A percentile compares a stretch with the other conserved stretches of the same genome.
Conservation (phyloP, 768 basidiomycete genomes). For the Trametes meyenii region DNA sequence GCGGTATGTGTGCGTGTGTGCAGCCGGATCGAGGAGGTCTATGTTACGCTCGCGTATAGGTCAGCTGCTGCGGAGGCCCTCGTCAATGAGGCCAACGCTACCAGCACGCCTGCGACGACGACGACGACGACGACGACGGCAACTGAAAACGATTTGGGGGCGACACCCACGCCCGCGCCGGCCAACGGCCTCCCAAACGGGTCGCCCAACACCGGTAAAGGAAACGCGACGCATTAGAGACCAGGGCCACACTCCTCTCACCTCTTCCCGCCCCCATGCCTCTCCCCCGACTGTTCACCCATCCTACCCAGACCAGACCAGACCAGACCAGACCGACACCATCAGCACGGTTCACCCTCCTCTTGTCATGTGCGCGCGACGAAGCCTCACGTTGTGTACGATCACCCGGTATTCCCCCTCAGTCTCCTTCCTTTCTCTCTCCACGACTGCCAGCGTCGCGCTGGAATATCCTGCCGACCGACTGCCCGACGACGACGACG, state of each 20-base stretch:
- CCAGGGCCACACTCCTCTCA: background rate
- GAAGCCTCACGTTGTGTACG: background rate
- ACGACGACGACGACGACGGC: background rate
- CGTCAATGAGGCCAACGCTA: background rate
- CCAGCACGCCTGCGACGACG: background rate
- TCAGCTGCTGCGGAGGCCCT: constrained; percentile 8
- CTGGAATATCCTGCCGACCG: no score
- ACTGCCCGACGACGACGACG: background rate
- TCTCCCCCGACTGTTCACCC: background rate
- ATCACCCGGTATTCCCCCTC: background rate
- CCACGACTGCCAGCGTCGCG: background rate
- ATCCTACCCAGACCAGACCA: no score
- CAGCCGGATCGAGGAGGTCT: constrained; percentile 19
- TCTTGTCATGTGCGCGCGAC: background rate
- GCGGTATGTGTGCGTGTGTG: background rate
- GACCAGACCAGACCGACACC: no score
- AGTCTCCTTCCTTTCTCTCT: background rate
- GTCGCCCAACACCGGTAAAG: background rate
- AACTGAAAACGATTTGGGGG: background rate
- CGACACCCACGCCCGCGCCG: background rate
- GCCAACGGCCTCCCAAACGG: constrained; percentile 2
- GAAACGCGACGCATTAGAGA: background rate
- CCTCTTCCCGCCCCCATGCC: background rate
- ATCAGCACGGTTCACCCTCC: background rate
- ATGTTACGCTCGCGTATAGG: constrained; percentile 10